phyloP scores from a whole-genome alignment of 164 flowering plant genomes.

The Piper betle region DNA sequence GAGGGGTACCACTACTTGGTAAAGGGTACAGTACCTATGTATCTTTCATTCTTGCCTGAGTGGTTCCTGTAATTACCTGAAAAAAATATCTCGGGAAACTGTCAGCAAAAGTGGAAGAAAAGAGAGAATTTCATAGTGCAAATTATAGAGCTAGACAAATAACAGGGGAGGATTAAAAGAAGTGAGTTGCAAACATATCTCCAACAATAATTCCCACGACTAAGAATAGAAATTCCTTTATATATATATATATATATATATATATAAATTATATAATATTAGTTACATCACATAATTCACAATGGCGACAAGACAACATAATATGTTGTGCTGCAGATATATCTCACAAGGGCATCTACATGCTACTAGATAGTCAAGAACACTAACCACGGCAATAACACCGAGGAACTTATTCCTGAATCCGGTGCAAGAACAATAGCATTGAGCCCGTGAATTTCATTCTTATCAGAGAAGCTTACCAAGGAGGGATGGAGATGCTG shows the following conservation, averaged over 20 bases:
- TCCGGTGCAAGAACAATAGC: constrained; percentile 15
- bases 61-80: no score
- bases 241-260: no score
- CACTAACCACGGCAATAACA: not conserved
- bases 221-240: not conserved
- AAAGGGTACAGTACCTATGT: no score
- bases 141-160: not conserved
- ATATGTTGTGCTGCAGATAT: not conserved
- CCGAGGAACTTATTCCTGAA: constrained; percentile 45
- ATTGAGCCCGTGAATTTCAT: constrained; percentile 15
- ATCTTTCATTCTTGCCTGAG: no score
- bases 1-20: no score
- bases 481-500: constrained; percentile 7
- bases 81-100: no score
- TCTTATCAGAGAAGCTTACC: constrained; percentile 8
- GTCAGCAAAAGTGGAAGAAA: no score
- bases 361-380: not conserved
- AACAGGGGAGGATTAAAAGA: not conserved
- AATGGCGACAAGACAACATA: not conserved
- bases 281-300: not conserved
- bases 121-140: not conserved
- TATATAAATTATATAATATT: no score
- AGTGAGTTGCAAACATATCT: not conserved
- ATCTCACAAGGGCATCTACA: not conserved
- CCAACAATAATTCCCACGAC: not conserved